These are phyloP conservation scores for Ogataea zsoltii DNA, from an alignment of 805 yeast species.

Conservation along the genomic window DNA sequence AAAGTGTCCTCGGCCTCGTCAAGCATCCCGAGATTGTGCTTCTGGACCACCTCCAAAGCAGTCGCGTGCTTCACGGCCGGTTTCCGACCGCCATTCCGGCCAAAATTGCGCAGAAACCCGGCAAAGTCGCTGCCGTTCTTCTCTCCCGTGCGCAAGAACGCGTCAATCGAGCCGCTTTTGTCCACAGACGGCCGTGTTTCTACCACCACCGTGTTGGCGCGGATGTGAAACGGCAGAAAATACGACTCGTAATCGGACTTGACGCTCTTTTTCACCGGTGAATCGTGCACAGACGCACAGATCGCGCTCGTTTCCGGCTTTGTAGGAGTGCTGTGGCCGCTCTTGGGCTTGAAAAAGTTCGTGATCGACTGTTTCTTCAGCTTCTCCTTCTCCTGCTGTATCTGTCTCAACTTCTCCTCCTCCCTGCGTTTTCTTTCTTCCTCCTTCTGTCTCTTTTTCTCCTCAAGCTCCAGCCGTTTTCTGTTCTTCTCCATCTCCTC, in stretches of 20 bases:
- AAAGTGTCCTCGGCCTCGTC: slow-evolving; percentile 36
- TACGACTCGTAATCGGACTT: slow-evolving; percentile 23
- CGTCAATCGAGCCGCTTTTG: slow-evolving; percentile 12
- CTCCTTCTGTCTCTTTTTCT: slow-evolving; percentile 13
- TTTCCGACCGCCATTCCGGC: neutral
- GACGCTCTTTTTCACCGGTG: slow-evolving; percentile 3
- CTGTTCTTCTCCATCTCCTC: slow-evolving; percentile 38
- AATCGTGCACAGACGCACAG: neutral
- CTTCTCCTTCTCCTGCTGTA: slow-evolving; percentile 26
- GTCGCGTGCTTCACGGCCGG: slow-evolving; percentile 5
- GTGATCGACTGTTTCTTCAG: slow-evolving; percentile 32
- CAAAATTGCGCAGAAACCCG: slow-evolving; percentile 5
- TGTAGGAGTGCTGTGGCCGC: neutral
- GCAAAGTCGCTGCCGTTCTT: slow-evolving; percentile 12
- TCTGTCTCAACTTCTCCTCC: slow-evolving; percentile 19
- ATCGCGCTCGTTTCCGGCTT: neutral
- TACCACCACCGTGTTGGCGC: slow-evolving; percentile 26
- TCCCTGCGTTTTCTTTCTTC: slow-evolving; percentile 33
- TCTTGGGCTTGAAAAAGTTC: slow-evolving; percentile 34
- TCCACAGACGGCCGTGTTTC: slow-evolving; percentile 1
- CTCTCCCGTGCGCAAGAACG: slow-evolving; percentile 18
- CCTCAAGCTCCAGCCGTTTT: slow-evolving; percentile 35
- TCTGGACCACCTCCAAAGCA: slow-evolving; percentile 34
- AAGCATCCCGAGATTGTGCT: slow-evolving; percentile 33
- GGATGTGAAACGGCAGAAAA: slow-evolving; percentile 33